These are phyloP conservation scores for Puccinia brachypodii DNA, from an alignment of 1,284 basidiomycete species.

Conservation along the genomic window DNA sequence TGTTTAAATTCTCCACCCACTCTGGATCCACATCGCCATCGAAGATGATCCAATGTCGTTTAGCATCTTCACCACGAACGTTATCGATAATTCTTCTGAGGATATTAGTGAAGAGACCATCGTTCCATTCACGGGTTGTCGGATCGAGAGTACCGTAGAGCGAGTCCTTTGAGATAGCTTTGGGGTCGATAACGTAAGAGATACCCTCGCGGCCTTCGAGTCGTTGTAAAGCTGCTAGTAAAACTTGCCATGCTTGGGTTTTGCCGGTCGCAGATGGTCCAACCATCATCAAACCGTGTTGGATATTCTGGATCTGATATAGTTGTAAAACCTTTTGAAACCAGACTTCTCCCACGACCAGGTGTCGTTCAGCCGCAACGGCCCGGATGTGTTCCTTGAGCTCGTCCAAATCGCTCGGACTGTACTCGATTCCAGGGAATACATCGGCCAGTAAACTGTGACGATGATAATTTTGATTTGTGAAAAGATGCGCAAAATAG, in stretches of 20 bases:
- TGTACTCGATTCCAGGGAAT: slow-evolving; percentile 91
- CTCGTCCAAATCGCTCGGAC: slow-evolving; percentile 81
- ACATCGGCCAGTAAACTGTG: slow-evolving; percentile 87
- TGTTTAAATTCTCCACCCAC: slow-evolving; percentile 99
- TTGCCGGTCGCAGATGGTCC: slow-evolving; percentile 96
- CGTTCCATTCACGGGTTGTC: slow-evolving; percentile 99
- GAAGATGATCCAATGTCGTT: slow-evolving; percentile 99
- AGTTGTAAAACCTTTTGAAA: slow-evolving; percentile 93
- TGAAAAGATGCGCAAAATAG: slow-evolving; percentile 15
- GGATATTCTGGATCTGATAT: slow-evolving; percentile 99
- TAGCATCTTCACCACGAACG: slow-evolving; percentile 92
- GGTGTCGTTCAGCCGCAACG: slow-evolving; percentile 80
- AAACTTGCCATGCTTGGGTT: slow-evolving; percentile 93
- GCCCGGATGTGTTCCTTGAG: slow-evolving; percentile 79
- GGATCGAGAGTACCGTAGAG: slow-evolving; percentile 95
- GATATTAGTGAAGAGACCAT: slow-evolving; percentile 97
- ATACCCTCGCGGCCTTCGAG: slow-evolving; percentile 90
- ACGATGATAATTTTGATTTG: too few relatives aligned
- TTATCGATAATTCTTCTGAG: slow-evolving; percentile 98
- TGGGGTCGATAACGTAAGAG: slow-evolving; percentile 96
- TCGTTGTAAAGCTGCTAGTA: slow-evolving; percentile 84
- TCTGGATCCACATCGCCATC: slow-evolving; percentile 99
- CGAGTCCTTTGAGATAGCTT: slow-evolving; percentile 97
- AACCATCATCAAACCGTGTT: slow-evolving; percentile 99
- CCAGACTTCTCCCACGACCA: slow-evolving; percentile 86